Evolutionary conservation across 1,284 basidiomycete species (phyloP).

Genomic region (Trametes pubescens): DNA sequence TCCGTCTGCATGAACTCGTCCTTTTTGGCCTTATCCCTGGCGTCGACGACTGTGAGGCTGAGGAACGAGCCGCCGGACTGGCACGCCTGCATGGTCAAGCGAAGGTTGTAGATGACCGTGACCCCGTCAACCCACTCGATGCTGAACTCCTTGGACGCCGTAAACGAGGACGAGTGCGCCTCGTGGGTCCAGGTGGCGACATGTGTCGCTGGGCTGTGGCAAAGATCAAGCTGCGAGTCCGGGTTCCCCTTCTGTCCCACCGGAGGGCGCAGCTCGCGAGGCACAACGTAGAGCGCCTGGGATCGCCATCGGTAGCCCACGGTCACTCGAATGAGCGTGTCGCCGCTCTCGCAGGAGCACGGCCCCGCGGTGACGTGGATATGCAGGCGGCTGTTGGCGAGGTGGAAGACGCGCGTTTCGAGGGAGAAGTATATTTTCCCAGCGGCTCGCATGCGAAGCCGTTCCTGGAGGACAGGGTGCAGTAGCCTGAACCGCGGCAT

Average conservation of each 20-base stretch:
- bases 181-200: not conserved
- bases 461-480: too few relatives aligned
- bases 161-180: not conserved
- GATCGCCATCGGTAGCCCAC: not conserved
- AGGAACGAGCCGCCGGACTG: not conserved
- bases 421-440: not conserved
- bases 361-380: slow-evolving; percentile 4
- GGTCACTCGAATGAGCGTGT: not conserved
- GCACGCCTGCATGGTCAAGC: not conserved
- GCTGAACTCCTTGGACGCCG: not conserved
- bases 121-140: not conserved
- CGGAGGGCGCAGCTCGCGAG: not conserved
- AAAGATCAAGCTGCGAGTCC: not conserved
- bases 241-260: not conserved
- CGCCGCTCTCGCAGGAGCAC: slow-evolving; percentile 1
- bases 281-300: not conserved
- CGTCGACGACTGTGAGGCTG: not conserved
- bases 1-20: not conserved
- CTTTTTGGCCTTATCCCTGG: not conserved
- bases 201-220: not conserved
- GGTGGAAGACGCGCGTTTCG: slow-evolving; percentile 1
- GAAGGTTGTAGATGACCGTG: not conserved
- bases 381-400: not conserved
- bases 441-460: not conserved
- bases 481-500: too few relatives aligned